phyloP scores from a whole-genome alignment of 1,284 basidiomycete species.

The Puccinia brachypodii region DNA sequence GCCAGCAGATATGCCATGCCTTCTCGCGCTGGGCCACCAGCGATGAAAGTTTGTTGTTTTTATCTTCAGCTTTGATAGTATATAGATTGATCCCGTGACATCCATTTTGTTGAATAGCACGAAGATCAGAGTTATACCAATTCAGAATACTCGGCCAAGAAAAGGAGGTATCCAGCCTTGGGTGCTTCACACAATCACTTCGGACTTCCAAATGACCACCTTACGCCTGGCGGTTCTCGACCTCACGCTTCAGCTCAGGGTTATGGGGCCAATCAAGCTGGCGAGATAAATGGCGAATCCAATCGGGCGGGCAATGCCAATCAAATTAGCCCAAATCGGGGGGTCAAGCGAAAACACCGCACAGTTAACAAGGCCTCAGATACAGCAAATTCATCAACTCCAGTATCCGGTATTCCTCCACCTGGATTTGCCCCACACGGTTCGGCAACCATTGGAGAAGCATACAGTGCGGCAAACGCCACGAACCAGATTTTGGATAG shows the following conservation, averaged over 20 bases:
- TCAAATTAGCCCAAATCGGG: conserved; percentile 8
- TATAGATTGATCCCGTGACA: conserved; percentile 15
- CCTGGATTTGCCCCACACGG: conserved; percentile 44
- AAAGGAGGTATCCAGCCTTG: conserved; percentile 7
- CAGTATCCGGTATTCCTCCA: conserved; percentile 31
- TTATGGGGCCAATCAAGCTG: background rate
- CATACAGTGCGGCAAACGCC: conserved; percentile 37
- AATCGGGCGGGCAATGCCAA: background rate
- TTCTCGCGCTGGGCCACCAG: background rate
- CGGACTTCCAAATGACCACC: background rate
- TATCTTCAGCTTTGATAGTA: background rate
- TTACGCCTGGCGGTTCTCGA: background rate
- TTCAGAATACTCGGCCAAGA: background rate
- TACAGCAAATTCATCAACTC: background rate
- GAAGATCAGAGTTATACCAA: conserved; percentile 1
- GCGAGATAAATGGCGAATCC: conserved; percentile 9
- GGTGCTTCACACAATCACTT: background rate
- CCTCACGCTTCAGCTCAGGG: background rate
- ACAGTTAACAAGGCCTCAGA: background rate
- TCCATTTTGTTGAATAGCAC: conserved; percentile 12
- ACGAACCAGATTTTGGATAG: conserved; percentile 27
- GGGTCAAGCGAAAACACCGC: conserved; percentile 37
- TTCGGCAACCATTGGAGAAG: conserved; percentile 39
- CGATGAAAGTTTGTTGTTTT: conserved; percentile 25
- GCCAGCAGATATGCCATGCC: conserved; percentile 3